These are phyloP conservation scores for Fragilaria crotonensis DNA, from an alignment of 108 stramenopile species.

Conservation along the genomic window DNA sequence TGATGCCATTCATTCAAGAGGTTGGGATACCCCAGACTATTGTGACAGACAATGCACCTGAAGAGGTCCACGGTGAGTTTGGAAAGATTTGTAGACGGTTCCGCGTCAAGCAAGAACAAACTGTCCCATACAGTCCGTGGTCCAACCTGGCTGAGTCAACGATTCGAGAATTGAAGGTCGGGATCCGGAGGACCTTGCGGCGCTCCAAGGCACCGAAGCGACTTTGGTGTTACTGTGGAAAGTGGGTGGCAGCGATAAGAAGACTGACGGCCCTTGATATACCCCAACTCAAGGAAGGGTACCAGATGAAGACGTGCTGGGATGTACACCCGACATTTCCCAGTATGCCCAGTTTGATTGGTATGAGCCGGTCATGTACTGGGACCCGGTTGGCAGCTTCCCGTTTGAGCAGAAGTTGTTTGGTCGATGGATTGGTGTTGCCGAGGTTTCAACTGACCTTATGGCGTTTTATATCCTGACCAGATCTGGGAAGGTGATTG, in stretches of 20 bases:
- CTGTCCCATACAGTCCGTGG: slow-evolving; percentile 6
- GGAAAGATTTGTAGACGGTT: background rate
- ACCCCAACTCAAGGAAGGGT: too few relatives aligned
- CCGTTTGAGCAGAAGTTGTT: background rate
- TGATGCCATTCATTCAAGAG: background rate
- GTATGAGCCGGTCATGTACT: slow-evolving; percentile 27
- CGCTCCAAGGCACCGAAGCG: background rate
- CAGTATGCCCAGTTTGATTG: slow-evolving; percentile 30
- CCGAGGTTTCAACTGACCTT: background rate
- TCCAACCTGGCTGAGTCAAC: slow-evolving; percentile 5
- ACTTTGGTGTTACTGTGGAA: slow-evolving; percentile 6
- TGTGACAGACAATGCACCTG: background rate
- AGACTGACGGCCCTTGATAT: background rate
- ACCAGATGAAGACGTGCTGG: too few relatives aligned
- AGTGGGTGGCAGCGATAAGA: slow-evolving; percentile 2
- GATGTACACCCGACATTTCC: slow-evolving; percentile 31
- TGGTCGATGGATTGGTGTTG: background rate
- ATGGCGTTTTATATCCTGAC: background rate
- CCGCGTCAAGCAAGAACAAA: background rate
- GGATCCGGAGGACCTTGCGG: background rate
- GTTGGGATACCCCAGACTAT: background rate
- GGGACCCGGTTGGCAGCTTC: background rate
- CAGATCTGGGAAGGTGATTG: background rate
- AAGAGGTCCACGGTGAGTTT: background rate
- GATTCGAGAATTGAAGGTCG: slow-evolving; percentile 17